Evolutionary conservation across 2,329 filamentous ascomycete genomes (phyloP).

Genomic region (Neoascochyta sp.): DNA sequence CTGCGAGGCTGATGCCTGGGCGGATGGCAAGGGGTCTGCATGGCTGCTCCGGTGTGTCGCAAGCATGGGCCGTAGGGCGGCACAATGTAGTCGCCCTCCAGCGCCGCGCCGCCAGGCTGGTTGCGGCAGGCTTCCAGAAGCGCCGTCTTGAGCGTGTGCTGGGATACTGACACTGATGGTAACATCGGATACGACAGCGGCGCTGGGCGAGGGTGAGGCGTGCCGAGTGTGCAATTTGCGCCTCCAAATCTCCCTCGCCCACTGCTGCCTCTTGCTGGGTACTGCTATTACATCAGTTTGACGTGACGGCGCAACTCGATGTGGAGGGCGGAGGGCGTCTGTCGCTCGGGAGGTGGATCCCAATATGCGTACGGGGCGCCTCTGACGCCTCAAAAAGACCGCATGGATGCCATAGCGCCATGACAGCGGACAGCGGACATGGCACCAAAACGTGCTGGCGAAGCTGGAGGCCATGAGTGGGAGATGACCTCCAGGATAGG

Average conservation of each 20-base stretch:
- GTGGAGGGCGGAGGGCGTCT: no score
- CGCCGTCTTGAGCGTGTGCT: no score
- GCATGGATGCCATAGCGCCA: constrained; percentile 31
- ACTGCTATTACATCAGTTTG: no score
- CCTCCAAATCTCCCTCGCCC: no score
- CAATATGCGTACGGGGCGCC: constrained; percentile 29
- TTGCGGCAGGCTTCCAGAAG: constrained; percentile 28
- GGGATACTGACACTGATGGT: no score
- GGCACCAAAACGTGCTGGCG: constrained; percentile 26
- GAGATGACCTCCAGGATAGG: constrained; percentile 32
- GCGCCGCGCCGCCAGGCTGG: constrained; percentile 19
- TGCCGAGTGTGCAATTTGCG: no score
- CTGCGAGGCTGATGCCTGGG: no score
- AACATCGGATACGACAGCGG: no score
- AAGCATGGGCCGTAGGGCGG: constrained; percentile 18
- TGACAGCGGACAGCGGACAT: constrained; percentile 25
- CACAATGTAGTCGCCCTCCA: constrained; percentile 19
- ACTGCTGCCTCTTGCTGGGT: no score
- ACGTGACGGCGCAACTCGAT: no score
- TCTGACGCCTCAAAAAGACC: constrained; percentile 31
- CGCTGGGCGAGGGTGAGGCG: no score
- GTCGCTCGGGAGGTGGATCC: constrained; percentile 16
- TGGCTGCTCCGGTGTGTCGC: constrained; percentile 10
- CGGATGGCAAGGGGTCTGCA: constrained; percentile 6
- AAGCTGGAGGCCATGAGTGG: constrained; percentile 23